Percentiles rank a stretch among this genome's conserved stretches.
Conservation (phyloP, 257 asterid genomes). For the Linaria vulgaris region DNA sequence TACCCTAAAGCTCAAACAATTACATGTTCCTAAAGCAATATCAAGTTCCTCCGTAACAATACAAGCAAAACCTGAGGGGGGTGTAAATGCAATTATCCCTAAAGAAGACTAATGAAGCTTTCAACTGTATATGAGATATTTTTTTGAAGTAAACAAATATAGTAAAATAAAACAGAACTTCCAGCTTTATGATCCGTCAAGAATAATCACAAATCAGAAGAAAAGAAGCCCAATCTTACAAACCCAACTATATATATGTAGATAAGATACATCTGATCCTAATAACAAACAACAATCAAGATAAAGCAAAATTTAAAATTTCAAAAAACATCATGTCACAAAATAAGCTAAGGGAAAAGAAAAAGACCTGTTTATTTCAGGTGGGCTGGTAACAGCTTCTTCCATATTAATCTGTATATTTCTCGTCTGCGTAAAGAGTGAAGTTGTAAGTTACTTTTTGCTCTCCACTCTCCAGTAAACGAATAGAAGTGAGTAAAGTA, state of each 20-base stretch:
- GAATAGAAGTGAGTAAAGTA: too few relatives aligned
- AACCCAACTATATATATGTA: constrained; percentile 4
- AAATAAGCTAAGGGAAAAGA: background rate
- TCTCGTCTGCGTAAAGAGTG: background rate
- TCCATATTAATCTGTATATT: constrained; percentile 30
- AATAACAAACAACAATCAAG: background rate
- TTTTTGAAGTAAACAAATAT: too few relatives aligned
- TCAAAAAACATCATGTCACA: constrained; percentile 23
- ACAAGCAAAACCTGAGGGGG: too few relatives aligned
- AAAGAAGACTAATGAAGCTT: too few relatives aligned
- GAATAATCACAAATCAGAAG: background rate
- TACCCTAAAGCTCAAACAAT: too few relatives aligned
- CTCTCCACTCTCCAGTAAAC: too few relatives aligned
- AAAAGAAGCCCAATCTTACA: background rate
- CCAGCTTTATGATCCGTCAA: background rate
- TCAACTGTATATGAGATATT: too few relatives aligned
- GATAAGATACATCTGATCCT: too few relatives aligned
- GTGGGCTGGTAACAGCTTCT: constrained; percentile 25
- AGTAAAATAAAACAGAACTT: background rate
- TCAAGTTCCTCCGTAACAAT: too few relatives aligned
- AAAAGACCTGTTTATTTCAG: constrained; percentile 33
- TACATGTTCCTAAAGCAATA: too few relatives aligned
- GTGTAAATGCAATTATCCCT: too few relatives aligned
- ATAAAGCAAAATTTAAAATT: background rate
- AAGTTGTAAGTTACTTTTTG: background rate